A percentile compares a stretch with the other conserved stretches of the same genome.
Evolutionary conservation across 306 rosid species (phyloP).

Genomic region (peach (Prunus persica)): DNA sequence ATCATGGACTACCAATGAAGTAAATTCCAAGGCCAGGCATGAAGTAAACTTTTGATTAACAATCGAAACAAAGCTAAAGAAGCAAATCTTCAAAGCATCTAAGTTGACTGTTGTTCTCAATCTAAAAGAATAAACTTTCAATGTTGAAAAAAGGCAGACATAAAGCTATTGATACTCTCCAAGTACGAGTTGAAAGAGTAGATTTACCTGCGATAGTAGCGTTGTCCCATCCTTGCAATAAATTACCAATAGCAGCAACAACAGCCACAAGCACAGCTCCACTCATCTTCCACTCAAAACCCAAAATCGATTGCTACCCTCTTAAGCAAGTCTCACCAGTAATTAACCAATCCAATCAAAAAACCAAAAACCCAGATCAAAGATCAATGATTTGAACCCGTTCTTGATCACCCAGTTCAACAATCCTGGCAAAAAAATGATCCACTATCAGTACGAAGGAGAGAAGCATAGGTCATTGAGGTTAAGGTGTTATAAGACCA

Average conservation of each 20-base stretch:
- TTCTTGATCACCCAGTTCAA: conserved; percentile 1
- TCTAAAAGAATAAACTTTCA: conserved; percentile 11
- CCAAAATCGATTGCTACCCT: conserved; percentile 20
- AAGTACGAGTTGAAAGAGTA: not conserved
- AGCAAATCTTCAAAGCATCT: conserved; percentile 5
- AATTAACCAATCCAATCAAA: conserved; percentile 11
- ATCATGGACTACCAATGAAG: not conserved
- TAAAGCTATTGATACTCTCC: not conserved
- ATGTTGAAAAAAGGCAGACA: not conserved
- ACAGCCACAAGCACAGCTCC: conserved; percentile 79
- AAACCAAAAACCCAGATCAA: conserved; percentile 28
- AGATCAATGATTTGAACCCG: conserved; percentile 19
- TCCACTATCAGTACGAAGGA: not conserved
- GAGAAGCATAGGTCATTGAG: not conserved
- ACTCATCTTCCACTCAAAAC: conserved; percentile 40
- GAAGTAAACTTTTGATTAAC: not conserved
- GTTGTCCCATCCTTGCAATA: conserved; percentile 93
- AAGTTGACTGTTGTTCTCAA: not conserved
- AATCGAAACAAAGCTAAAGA: conserved; percentile 9
- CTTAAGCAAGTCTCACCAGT: not conserved
- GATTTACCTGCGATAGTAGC: conserved; percentile 85
- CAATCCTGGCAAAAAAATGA: conserved; percentile 10
- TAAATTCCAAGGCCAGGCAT: not conserved
- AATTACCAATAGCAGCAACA: conserved; percentile 91
- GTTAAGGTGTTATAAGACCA: not conserved